Evolutionary conservation across 177 flowering plant species (phyloP).

Genomic region (Vitis hybrid): DNA sequence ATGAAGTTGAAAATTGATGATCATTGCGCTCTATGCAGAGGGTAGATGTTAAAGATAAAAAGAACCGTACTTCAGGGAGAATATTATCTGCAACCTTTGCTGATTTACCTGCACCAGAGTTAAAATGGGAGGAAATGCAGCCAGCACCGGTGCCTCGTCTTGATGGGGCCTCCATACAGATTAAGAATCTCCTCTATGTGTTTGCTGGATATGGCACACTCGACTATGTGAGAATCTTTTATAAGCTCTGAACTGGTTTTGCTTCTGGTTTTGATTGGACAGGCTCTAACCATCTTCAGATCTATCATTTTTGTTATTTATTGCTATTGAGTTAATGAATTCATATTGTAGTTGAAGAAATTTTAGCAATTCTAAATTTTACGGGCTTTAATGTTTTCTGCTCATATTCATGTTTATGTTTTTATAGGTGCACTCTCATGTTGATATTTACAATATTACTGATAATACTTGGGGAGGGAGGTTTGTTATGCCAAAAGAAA

Average conservation of each 20-base stretch:
- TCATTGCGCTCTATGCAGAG: slow-evolving; percentile 17
- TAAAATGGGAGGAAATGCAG: slow-evolving; percentile 84
- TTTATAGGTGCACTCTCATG: slow-evolving; percentile 90
- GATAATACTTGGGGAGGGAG: slow-evolving; percentile 79
- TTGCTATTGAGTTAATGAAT: no score
- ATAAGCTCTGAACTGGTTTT: not conserved
- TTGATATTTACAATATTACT: slow-evolving; percentile 79
- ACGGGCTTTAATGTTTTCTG: not conserved
- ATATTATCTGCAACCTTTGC: slow-evolving; percentile 71
- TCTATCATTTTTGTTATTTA: no score
- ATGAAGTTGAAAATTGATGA: not conserved
- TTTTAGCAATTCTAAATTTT: not conserved
- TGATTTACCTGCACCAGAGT: slow-evolving; percentile 78
- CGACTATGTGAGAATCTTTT: slow-evolving; percentile 54
- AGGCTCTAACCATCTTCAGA: no score
- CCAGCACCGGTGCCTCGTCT: slow-evolving; percentile 91
- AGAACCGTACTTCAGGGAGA: slow-evolving; percentile 19
- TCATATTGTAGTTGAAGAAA: not conserved
- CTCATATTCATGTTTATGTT: not conserved
- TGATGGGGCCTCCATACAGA: slow-evolving; percentile 87
- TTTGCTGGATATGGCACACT: slow-evolving; percentile 82
- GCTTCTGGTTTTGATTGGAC: no score
- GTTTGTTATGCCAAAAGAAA: slow-evolving; percentile 87
- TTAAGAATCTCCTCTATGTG: slow-evolving; percentile 69
- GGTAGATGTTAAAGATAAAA: slow-evolving; percentile 18